Evolutionary conservation across 352 stramenopile species (phyloP), one percentile per base, ranked within the genome.

Genomic region (Thalassiosira mediterranea): DNA sequence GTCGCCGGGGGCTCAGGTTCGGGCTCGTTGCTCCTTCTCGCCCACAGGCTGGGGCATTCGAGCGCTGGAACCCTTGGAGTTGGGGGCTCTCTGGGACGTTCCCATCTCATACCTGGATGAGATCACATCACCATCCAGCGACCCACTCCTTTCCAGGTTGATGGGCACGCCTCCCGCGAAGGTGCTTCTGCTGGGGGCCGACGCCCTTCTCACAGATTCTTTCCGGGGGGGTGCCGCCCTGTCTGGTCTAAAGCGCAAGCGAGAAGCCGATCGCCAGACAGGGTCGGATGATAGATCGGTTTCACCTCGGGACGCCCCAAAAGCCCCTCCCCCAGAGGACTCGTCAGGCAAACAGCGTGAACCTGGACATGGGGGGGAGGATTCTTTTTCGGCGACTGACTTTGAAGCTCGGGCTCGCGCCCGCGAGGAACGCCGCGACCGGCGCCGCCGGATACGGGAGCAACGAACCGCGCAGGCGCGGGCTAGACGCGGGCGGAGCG

Each of bases 171-270:
- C 21, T 10, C 51, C 51, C 1, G 51, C 4, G 2, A 59, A 59
- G 19, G 51, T 59, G n/a, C 13, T 59, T 1, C 37, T 59, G 8
- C 26, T 37, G 19, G 51, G 51, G 5, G 4, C 21, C 3, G 51
- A 59, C 10, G 19, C 26, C 1, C 51, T 59, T 34, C 21, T 59
- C 11, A 59, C 51, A 25, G 37, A 8, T 17, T 59, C 4, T n/a
- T 37, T 40, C 51, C n/a, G 51, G 51, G 51, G 51, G 51, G 51
- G 51, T 48, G 34, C 34, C 13, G 7, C 34, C 34, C 34, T 42
- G 7, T 42, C 34, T 42, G 7, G 13, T 42, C 34, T 13, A 42
- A 13, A 7, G 34, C 34, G 7, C 34, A 7, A 13, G 7, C 7
- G 34, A 13, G 34, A 42, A 42, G 7, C 13, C 34, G 34, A 42